Percentiles rank a stretch among this genome's conserved stretches.
These are phyloP conservation scores for Pneumocystis murina DNA, from an alignment of 1,139 yeast species.

Conservation along the genomic window DNA sequence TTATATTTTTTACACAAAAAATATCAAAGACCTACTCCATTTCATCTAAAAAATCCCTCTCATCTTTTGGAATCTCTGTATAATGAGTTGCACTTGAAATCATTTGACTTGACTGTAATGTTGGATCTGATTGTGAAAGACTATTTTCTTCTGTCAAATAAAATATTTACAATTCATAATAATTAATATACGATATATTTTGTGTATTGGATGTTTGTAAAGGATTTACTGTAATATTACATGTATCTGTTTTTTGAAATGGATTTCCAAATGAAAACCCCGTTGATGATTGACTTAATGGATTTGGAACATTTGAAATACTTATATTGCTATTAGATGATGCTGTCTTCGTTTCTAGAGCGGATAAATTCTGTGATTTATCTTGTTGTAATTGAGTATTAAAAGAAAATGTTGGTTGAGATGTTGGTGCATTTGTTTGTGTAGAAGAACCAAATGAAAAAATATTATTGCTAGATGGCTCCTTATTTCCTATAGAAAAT, in stretches of 20 bases:
- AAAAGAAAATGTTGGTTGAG: slow-evolving; percentile 1
- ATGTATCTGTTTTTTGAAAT: not conserved
- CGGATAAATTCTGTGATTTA: slow-evolving; percentile 3
- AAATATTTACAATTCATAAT: not conserved
- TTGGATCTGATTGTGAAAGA: not conserved
- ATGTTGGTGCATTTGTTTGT: not conserved
- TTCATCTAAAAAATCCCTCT: slow-evolving; percentile 65
- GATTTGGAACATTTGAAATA: not conserved
- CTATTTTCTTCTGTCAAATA: not conserved
- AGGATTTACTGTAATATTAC: not conserved
- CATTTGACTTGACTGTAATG: slow-evolving; percentile 6
- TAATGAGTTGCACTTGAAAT: slow-evolving; percentile 52
- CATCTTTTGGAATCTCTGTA: slow-evolving; percentile 62
- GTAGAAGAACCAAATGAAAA: not conserved
- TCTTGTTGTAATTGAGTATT: slow-evolving; percentile 9
- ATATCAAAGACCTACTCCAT: slow-evolving; percentile 31
- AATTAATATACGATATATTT: not conserved
- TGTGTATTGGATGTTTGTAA: not conserved
- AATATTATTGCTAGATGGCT: not conserved
- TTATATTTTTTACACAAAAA: not conserved
- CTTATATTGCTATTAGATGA: not conserved
- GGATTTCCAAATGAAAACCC: not conserved
- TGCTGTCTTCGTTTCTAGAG: not conserved
- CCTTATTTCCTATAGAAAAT: not conserved
- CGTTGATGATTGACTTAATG: not conserved